Percentiles rank a stretch among this genome's conserved stretches.
Evolutionary conservation across 2,329 filamentous ascomycete species (phyloP).

Genomic region (Penicillium sp.): DNA sequence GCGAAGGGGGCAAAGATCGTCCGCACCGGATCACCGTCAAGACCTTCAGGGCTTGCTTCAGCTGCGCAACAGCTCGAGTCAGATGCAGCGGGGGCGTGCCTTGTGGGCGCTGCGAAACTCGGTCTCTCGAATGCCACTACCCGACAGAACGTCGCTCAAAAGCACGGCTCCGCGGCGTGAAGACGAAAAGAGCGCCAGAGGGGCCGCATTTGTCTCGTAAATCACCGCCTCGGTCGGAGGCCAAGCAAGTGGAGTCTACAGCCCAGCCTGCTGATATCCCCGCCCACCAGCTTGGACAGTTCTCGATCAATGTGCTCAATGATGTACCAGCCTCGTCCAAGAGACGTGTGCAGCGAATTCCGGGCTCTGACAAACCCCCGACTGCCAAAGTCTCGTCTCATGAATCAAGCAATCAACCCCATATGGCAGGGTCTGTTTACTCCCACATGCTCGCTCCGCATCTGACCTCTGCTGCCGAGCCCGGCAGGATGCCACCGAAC

Average conservation of each 20-base stretch:
- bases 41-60: slow-evolving; percentile 38
- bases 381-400: slow-evolving; percentile 1
- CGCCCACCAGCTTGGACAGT: slow-evolving; percentile 5
- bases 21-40: slow-evolving; percentile 39
- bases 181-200: slow-evolving; percentile 2
- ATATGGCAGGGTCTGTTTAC: slow-evolving; percentile 1
- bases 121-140: slow-evolving; percentile 35
- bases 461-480: slow-evolving; percentile 5
- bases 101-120: slow-evolving; percentile 33
- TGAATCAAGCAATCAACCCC: neutral
- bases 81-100: slow-evolving; percentile 35
- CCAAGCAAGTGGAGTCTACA: neutral
- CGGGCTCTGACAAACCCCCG: neutral
- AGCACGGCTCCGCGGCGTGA: slow-evolving; percentile 20
- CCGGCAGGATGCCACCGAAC: slow-evolving; percentile 5
- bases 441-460: slow-evolving; percentile 5
- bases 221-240: neutral
- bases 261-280: neutral
- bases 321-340: neutral
- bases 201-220: slow-evolving; percentile 8
- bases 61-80: slow-evolving; percentile 36
- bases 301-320: slow-evolving; percentile 4
- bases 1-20: slow-evolving; percentile 29
- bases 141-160: slow-evolving; percentile 37
- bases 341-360: neutral